Evolutionary conservation across 345 rosid species (phyloP).

Genomic region (Pelargonium nanum): DNA sequence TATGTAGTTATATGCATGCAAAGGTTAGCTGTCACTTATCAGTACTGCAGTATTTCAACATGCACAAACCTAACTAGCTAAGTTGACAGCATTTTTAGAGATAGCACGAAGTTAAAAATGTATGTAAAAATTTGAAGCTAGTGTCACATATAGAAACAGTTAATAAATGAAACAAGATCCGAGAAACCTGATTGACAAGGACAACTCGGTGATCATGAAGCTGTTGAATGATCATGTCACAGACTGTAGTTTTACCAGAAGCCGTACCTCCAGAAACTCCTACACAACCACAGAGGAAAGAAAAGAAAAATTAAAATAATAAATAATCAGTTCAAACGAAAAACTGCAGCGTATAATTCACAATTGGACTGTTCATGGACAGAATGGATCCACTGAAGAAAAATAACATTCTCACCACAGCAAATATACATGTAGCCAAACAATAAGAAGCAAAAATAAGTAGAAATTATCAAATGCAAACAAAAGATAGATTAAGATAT

Average conservation of each 20-base stretch:
- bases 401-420: background rate
- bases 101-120: too few species aligned
- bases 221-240: conserved; percentile 98
- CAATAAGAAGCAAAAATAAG: background rate
- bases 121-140: too few species aligned
- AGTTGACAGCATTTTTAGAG: background rate
- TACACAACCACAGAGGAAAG: conserved; percentile 12
- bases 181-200: conserved; percentile 76
- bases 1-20: background rate
- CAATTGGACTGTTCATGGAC: background rate
- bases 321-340: background rate
- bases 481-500: too few species aligned
- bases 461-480: background rate
- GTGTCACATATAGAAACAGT: too few species aligned
- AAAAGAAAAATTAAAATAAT: conserved; percentile 7
- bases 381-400: background rate
- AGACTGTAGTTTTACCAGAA: conserved; percentile 96
- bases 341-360: background rate
- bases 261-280: conserved; percentile 99
- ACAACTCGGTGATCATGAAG: conserved; percentile 99
- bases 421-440: background rate
- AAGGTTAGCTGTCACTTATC: background rate
- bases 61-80: background rate
- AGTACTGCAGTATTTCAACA: too few species aligned
- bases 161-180: background rate